A percentile compares a stretch with the other conserved stretches of the same genome.
These are phyloP conservation scores for Bipolaris victoriae DNA, from an alignment of 2,329 filamentous ascomycete species.

Conservation along the genomic window DNA sequence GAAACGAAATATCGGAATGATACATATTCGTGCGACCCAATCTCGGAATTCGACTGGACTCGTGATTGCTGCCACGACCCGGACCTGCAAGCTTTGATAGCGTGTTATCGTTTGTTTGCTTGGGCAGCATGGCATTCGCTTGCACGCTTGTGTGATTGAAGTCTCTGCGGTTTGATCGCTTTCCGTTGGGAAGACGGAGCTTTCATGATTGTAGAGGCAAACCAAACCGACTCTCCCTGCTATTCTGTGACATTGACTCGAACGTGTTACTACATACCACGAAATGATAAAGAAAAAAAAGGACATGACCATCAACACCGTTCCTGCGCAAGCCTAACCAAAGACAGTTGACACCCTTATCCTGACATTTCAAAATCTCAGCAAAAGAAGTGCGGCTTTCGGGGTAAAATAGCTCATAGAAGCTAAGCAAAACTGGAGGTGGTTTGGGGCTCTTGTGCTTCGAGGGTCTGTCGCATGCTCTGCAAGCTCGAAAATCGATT, in stretches of 20 bases:
- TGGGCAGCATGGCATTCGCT: neutral
- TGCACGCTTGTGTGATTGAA: neutral
- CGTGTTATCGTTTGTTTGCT: neutral
- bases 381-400: constrained; percentile 14
- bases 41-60: neutral
- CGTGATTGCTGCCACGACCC: neutral
- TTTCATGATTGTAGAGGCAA: constrained; percentile 3
- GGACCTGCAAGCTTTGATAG: neutral
- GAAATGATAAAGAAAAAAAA: constrained; percentile 21
- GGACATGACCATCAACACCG: constrained; percentile 32
- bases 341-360: constrained; percentile 30
- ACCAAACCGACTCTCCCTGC: constrained; percentile 3
- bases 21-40: neutral
- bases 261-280: constrained; percentile 36
- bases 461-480: constrained; percentile 7
- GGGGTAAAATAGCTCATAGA: constrained; percentile 18
- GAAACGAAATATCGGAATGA: neutral
- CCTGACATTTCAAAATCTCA: constrained; percentile 19
- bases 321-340: constrained; percentile 31
- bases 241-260: constrained; percentile 13
- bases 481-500: constrained; percentile 7
- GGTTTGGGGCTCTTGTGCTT: constrained; percentile 2
- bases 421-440: constrained; percentile 28
- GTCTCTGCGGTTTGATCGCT: neutral
- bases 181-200: neutral